Percentiles rank a stretch among this genome's conserved stretches.
Evolutionary conservation across 495 filamentous ascomycete genomes (phyloP).

Genomic region (Xylaria nigripes): DNA sequence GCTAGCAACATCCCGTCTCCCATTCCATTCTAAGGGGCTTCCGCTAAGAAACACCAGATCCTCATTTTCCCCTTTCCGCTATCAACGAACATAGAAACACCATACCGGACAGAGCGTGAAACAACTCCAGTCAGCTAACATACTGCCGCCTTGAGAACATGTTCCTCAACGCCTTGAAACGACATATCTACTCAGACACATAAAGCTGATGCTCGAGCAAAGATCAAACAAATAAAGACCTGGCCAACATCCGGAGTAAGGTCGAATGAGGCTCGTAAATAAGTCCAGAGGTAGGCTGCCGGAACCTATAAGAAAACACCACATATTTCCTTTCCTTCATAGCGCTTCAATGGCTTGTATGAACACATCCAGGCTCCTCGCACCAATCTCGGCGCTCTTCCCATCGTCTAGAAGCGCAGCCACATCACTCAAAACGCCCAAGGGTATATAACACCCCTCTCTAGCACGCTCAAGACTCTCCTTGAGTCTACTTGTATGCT

Average conservation of each 20-base stretch:
- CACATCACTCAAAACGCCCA: constrained; percentile 89
- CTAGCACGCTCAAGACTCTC: constrained; percentile 79
- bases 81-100: background rate
- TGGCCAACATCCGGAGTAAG: background rate
- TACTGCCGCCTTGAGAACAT: background rate
- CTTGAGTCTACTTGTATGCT: constrained; percentile 82
- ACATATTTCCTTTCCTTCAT: constrained; percentile 30
- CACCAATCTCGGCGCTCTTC: constrained; percentile 35
- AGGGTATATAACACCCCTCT: constrained; percentile 66
- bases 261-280: background rate
- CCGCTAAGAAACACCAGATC: no score
- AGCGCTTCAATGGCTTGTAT: constrained; percentile 69
- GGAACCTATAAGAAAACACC: background rate
- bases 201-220: background rate
- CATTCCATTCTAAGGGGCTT: background rate
- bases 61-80: background rate
- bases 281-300: background rate
- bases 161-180: constrained; percentile 8
- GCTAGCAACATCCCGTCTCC: background rate
- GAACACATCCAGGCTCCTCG: constrained; percentile 60
- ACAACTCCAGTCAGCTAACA: background rate
- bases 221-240: background rate
- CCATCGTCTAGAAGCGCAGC: constrained; percentile 64
- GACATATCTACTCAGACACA: background rate
- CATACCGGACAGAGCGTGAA: background rate